phyloP scores from a whole-genome alignment of 495 filamentous ascomycete species.

The Filosporella fistucella region DNA sequence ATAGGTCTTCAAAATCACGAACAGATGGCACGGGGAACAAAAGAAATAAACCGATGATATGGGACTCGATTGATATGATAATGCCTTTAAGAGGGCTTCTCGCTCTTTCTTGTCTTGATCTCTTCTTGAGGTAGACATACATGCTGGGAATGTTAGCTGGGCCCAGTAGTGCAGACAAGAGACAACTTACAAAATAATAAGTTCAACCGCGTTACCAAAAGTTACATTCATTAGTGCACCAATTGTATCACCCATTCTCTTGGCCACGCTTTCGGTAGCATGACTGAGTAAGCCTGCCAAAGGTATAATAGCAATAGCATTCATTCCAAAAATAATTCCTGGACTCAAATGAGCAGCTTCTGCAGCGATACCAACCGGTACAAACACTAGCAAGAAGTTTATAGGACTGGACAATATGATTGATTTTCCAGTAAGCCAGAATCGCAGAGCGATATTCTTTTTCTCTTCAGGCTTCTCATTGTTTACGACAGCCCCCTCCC shows the following conservation, averaged over 20 bases:
- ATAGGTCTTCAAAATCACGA: conserved; percentile 25
- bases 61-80: conserved; percentile 36
- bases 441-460: conserved; percentile 40
- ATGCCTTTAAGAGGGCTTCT: conserved; percentile 34
- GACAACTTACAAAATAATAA: conserved; percentile 70
- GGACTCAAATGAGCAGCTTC: conserved; percentile 37
- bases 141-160: conserved; percentile 30
- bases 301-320: conserved; percentile 79
- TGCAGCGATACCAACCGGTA: conserved; percentile 71
- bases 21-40: conserved; percentile 14
- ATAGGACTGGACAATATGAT: conserved; percentile 67
- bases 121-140: conserved; percentile 34
- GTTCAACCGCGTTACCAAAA: conserved; percentile 85
- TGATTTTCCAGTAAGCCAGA: conserved; percentile 44
- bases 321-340: conserved; percentile 63
- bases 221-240: conserved; percentile 83
- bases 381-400: conserved; percentile 71
- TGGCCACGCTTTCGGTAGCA: conserved; percentile 79
- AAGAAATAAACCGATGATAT: conserved; percentile 25
- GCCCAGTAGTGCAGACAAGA: not conserved
- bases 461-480: conserved; percentile 28
- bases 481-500: conserved; percentile 51
- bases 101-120: conserved; percentile 35
- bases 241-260: conserved; percentile 71
- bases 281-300: conserved; percentile 74